Percentiles rank a stretch among this genome's conserved stretches.
These are phyloP conservation scores for Wallemia ichthyophaga DNA, from an alignment of 1,284 basidiomycete species.

Conservation along the genomic window DNA sequence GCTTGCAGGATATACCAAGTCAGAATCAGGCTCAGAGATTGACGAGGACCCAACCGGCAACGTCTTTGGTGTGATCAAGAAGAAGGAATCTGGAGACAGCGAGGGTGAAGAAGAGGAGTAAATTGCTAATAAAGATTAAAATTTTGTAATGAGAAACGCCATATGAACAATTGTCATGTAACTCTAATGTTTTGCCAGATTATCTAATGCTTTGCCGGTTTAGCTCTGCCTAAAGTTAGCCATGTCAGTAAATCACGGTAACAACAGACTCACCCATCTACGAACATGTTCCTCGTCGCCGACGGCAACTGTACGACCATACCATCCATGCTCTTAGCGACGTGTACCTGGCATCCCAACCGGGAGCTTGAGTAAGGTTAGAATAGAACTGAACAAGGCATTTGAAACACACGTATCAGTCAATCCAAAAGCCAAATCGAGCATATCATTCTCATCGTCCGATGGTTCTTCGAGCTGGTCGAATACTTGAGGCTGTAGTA, in stretches of 20 bases:
- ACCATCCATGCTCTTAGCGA: slow-evolving; percentile 57
- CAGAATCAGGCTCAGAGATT: background rate
- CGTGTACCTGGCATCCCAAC: slow-evolving; percentile 44
- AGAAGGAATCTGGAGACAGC: background rate
- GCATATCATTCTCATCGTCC: slow-evolving; percentile 95
- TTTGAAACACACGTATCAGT: slow-evolving; percentile 50
- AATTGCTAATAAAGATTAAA: background rate
- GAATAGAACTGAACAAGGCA: background rate
- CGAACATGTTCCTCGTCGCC: slow-evolving; percentile 91
- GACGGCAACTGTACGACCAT: slow-evolving; percentile 60
- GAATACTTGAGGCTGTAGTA: slow-evolving; percentile 52
- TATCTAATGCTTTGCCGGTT: slow-evolving; percentile 1
- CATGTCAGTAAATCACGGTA: background rate
- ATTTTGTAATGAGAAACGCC: background rate
- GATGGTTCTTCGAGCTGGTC: slow-evolving; percentile 66
- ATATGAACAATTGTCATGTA: background rate
- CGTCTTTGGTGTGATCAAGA: background rate
- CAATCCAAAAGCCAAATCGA: slow-evolving; percentile 88
- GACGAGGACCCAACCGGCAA: background rate
- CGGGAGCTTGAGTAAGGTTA: slow-evolving; percentile 18
- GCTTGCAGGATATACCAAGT: background rate
- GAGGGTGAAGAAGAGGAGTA: background rate
- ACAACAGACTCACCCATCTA: slow-evolving; percentile 32
- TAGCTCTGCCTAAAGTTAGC: background rate
- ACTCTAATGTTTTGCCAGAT: background rate